Conservation (phyloP, 139 green algal species). For the Diplosphaera chodatii region DNA sequence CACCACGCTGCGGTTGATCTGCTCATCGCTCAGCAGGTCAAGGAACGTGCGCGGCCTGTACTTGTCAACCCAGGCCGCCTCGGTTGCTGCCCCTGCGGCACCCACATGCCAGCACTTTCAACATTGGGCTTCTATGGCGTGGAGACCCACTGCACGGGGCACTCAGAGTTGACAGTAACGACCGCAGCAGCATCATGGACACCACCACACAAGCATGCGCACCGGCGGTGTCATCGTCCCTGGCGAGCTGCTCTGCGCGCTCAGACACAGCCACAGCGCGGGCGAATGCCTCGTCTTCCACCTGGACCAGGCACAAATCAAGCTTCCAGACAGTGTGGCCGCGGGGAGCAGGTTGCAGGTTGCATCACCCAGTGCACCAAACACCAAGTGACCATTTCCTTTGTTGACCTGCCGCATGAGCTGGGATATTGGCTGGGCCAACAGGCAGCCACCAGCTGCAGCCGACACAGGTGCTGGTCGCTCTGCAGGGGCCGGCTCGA, state of each 20-base stretch:
- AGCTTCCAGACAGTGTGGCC: too few relatives aligned
- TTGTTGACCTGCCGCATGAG: background rate
- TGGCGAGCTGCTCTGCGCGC: background rate
- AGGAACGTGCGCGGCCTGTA: conserved; percentile 77
- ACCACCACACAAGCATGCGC: too few relatives aligned
- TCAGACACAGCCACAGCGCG: background rate
- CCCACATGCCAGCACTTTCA: too few relatives aligned
- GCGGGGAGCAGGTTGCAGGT: too few relatives aligned
- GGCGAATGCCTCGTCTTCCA: background rate
- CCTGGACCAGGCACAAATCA: too few relatives aligned
- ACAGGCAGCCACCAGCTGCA: background rate
- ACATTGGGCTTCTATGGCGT: too few relatives aligned
- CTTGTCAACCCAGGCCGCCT: conserved; percentile 85
- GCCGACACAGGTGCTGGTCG: background rate
- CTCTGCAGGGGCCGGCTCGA: background rate
- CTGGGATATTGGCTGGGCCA: background rate
- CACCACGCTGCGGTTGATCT: conserved; percentile 73
- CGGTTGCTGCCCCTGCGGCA: background rate
- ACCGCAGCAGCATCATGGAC: too few relatives aligned
- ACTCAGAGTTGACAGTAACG: too few relatives aligned
- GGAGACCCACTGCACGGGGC: too few relatives aligned
- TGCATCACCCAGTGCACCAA: too few relatives aligned
- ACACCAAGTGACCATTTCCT: too few relatives aligned
- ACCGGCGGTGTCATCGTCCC: too few relatives aligned
- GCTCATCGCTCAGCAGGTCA: conserved; percentile 82